Evolutionary conservation across 2,329 filamentous ascomycete genomes (phyloP).

Genomic region (Tolypocladium tundrense): DNA sequence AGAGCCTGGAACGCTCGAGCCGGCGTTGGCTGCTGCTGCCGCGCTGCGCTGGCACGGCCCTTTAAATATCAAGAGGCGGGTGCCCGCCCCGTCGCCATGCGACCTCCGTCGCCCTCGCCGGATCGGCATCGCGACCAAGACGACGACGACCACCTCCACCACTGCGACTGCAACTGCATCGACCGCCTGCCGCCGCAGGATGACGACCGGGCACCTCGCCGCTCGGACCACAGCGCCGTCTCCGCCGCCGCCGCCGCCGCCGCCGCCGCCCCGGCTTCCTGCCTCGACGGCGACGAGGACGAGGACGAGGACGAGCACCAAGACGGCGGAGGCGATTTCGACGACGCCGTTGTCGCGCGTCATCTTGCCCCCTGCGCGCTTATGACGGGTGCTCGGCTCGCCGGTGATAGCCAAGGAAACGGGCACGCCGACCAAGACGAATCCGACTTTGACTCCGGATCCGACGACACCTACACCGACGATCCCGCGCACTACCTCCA

Average conservation of each 20-base stretch:
- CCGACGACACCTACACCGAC: not conserved
- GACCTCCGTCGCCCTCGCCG: slow-evolving; percentile 3
- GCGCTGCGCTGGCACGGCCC: not conserved
- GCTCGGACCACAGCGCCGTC: not conserved
- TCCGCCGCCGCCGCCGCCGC: not conserved
- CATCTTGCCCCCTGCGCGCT: not conserved
- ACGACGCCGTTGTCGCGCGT: not conserved
- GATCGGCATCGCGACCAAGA: slow-evolving; percentile 3
- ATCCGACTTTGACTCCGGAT: not conserved
- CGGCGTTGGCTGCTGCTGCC: not conserved
- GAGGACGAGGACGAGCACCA: not conserved
- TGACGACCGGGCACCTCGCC: not conserved
- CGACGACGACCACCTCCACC: not conserved
- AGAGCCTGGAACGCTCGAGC: not conserved
- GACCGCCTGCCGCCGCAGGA: slow-evolving; percentile 1
- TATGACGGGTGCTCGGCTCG: not conserved
- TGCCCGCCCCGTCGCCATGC: slow-evolving; percentile 7
- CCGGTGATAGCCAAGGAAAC: not conserved
- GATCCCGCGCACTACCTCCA: not conserved
- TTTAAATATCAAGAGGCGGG: not conserved
- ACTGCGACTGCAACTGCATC: not conserved
- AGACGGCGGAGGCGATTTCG: not conserved
- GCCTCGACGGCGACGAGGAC: not conserved
- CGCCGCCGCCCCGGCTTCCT: not conserved
- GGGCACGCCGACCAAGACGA: not conserved